These are phyloP conservation scores for Trametes elegans DNA, from an alignment of 768 basidiomycete genomes.

Conservation along the genomic window DNA sequence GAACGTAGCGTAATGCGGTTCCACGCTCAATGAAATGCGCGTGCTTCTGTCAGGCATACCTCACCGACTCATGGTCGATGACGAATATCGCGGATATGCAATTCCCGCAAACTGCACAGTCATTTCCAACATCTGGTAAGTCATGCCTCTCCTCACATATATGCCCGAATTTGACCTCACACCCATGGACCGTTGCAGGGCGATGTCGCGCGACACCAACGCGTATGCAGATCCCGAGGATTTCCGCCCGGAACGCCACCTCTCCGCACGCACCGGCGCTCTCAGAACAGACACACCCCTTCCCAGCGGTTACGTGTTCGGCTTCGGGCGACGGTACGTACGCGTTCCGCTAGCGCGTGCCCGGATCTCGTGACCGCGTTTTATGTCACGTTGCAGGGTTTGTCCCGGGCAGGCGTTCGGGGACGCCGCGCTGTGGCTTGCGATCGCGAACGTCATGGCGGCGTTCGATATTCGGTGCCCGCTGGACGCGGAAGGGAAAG, in stretches of 20 bases:
- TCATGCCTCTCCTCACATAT: not conserved
- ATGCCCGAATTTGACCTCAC: not conserved
- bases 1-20: not conserved
- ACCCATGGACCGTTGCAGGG: too few species aligned
- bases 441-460: slow-evolving; percentile 43
- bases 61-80: slow-evolving; percentile 22
- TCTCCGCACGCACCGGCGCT: not conserved
- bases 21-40: not conserved
- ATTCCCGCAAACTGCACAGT: slow-evolving; percentile 29
- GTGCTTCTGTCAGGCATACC: slow-evolving; percentile 22
- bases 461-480: slow-evolving; percentile 44
- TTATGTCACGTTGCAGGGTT: slow-evolving; percentile 37
- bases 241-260: slow-evolving; percentile 46
- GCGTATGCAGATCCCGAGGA: slow-evolving; percentile 41
- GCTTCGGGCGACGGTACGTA: slow-evolving; percentile 20
- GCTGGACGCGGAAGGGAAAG: slow-evolving; percentile 40
- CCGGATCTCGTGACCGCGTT: not conserved
- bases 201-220: slow-evolving; percentile 22
- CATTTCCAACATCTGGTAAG: slow-evolving; percentile 24
- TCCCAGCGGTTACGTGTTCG: slow-evolving; percentile 17
- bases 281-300: not conserved
- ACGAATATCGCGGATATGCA: slow-evolving; percentile 27
- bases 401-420: slow-evolving; percentile 56
- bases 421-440: slow-evolving; percentile 44
- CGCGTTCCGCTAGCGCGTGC: too few species aligned